phyloP scores from a whole-genome alignment of 2,329 filamentous ascomycete species.

The Beauveria caledonica region DNA sequence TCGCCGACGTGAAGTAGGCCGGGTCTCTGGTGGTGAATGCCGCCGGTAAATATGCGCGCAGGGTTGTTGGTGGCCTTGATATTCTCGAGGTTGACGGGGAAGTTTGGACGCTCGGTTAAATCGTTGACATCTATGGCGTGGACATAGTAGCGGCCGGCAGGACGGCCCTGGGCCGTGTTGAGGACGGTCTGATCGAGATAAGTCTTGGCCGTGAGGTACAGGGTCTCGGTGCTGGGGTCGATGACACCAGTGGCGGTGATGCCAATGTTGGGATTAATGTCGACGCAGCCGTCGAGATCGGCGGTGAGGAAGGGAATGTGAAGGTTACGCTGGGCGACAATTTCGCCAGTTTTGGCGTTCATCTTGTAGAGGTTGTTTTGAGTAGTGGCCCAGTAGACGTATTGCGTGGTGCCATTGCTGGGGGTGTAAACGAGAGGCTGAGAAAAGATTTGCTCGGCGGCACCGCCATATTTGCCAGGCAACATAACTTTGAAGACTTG shows the following conservation, averaged over 20 bases:
- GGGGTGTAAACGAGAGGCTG: slow-evolving; percentile 45
- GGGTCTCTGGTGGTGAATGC: slow-evolving; percentile 43
- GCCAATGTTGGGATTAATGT: slow-evolving; percentile 39
- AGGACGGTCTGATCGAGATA: slow-evolving; percentile 27
- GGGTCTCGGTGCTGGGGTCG: slow-evolving; percentile 35
- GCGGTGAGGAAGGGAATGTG: slow-evolving; percentile 40
- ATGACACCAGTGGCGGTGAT: slow-evolving; percentile 39
- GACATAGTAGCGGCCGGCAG: slow-evolving; percentile 28
- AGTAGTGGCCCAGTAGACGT: slow-evolving; percentile 47
- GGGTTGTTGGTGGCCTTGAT: slow-evolving; percentile 37
- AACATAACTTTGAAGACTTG: slow-evolving; percentile 45
- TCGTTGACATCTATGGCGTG: slow-evolving; percentile 32
- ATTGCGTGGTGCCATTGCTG: slow-evolving; percentile 36
- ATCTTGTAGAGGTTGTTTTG: slow-evolving; percentile 52
- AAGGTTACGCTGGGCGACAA: slow-evolving; percentile 39
- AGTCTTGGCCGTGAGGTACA: slow-evolving; percentile 36
- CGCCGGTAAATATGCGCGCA: slow-evolving; percentile 41
- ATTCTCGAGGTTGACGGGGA: slow-evolving; percentile 41
- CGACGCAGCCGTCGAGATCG: slow-evolving; percentile 39
- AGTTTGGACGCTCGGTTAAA: slow-evolving; percentile 30
- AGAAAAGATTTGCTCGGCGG: slow-evolving; percentile 43
- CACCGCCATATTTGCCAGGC: slow-evolving; percentile 42
- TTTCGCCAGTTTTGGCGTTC: slow-evolving; percentile 44
- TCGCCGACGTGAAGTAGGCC: slow-evolving; percentile 37
- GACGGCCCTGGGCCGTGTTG: slow-evolving; percentile 23